Percentiles rank a stretch among this genome's conserved stretches.
These are phyloP conservation scores for Apiospora koreana DNA, from an alignment of 2,329 filamentous ascomycete genomes.

Conservation along the genomic window DNA sequence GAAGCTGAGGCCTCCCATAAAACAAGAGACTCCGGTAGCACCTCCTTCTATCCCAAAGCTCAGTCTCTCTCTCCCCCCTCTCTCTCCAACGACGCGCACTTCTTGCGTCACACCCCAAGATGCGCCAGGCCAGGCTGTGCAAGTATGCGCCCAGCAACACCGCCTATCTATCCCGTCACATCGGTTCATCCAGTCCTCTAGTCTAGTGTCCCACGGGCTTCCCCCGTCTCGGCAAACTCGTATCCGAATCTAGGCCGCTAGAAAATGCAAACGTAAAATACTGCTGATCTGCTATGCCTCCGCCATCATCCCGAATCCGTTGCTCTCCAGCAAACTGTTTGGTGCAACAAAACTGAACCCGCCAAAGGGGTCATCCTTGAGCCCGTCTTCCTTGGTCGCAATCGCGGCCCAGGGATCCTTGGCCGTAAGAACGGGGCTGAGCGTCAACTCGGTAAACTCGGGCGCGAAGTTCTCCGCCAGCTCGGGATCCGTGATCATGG, in stretches of 20 bases:
- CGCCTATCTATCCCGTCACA: not conserved
- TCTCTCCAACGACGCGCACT: not conserved
- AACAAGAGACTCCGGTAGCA: slow-evolving; percentile 9
- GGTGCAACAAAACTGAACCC: slow-evolving; percentile 66
- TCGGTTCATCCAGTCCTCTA: not conserved
- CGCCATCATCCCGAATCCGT: slow-evolving; percentile 37
- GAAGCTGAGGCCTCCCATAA: slow-evolving; percentile 6
- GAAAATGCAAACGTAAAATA: not conserved
- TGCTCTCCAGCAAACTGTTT: slow-evolving; percentile 55
- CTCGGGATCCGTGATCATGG: slow-evolving; percentile 92
- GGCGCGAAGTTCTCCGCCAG: slow-evolving; percentile 92
- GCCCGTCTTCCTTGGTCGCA: slow-evolving; percentile 33
- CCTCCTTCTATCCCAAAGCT: not conserved
- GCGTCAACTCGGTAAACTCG: slow-evolving; percentile 86
- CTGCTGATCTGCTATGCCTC: slow-evolving; percentile 14
- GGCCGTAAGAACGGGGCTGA: slow-evolving; percentile 68
- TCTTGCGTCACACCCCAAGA: not conserved
- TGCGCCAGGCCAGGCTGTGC: not conserved
- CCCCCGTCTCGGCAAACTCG: not conserved
- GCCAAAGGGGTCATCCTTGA: slow-evolving; percentile 60
- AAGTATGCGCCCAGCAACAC: not conserved
- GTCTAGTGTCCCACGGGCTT: not conserved
- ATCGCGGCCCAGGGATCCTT: slow-evolving; percentile 43
- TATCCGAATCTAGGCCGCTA: not conserved
- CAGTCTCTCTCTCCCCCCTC: not conserved